A percentile compares a stretch with the other conserved stretches of the same genome.
Evolutionary conservation across 495 filamentous ascomycete species (phyloP).

Genomic region (Xylaria venustula): DNA sequence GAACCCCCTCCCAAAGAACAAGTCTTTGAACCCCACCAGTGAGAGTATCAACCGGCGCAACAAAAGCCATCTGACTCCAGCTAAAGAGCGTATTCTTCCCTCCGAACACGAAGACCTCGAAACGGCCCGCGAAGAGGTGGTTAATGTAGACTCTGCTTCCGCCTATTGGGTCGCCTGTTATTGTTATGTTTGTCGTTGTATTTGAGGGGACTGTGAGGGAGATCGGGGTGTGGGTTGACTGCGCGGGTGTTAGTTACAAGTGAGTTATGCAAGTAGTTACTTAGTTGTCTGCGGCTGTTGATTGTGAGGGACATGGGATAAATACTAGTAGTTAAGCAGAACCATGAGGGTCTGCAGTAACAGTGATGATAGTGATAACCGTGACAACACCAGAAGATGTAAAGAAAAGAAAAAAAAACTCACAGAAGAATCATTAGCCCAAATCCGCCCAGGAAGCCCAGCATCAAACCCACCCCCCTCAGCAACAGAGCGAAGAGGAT

Average conservation of each 20-base stretch:
- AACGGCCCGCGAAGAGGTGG: constrained; percentile 44
- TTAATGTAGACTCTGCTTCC: constrained; percentile 51
- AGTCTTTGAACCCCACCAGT: constrained; percentile 30
- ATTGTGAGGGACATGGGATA: too few relatives aligned
- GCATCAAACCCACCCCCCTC: constrained; percentile 32
- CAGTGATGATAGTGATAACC: too few relatives aligned
- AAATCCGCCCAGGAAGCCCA: constrained; percentile 39
- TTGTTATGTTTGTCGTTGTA: constrained; percentile 30
- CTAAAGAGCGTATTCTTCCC: constrained; percentile 49
- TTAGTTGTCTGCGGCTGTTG: too few relatives aligned
- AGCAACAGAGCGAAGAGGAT: constrained; percentile 46
- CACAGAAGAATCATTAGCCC: constrained; percentile 31
- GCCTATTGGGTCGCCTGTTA: constrained; percentile 37
- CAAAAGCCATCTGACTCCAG: constrained; percentile 60
- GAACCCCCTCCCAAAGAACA: constrained; percentile 14
- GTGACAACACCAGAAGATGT: too few relatives aligned
- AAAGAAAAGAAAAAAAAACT: background rate
- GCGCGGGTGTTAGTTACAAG: background rate
- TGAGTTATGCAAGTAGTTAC: background rate
- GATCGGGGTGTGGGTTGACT: constrained; percentile 30
- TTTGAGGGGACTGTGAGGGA: constrained; percentile 16
- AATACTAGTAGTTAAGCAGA: too few relatives aligned
- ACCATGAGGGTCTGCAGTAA: too few relatives aligned
- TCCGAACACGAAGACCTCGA: constrained; percentile 56
- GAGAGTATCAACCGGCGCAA: constrained; percentile 45